Percentiles rank a stretch among this genome's conserved stretches.
Evolutionary conservation across 345 rosid genomes (phyloP).

Genomic region (Eucalyptus pauciflora): DNA sequence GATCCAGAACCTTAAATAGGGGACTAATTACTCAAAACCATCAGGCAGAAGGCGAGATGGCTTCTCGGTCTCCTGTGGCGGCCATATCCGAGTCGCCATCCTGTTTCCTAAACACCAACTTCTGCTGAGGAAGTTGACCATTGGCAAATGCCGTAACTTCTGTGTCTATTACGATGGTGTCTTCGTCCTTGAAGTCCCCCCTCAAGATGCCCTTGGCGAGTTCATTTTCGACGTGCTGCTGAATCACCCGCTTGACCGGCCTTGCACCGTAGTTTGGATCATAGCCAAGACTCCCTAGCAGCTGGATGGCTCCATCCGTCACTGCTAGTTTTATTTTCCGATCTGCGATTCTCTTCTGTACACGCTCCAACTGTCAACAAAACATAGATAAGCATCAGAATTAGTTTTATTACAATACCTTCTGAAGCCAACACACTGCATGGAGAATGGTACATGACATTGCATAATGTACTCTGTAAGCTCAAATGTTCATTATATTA

Average conservation of each 20-base stretch:
- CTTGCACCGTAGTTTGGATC: conserved; percentile 97
- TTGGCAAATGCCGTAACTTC: conserved; percentile 59
- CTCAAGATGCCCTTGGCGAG: conserved; percentile 93
- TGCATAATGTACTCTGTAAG: not conserved
- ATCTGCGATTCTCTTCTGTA: conserved; percentile 81
- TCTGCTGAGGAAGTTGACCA: conserved; percentile 82
- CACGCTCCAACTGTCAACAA: conserved; percentile 66
- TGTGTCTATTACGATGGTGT: conserved; percentile 50
- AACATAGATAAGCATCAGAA: not conserved
- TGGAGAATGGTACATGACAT: not conserved
- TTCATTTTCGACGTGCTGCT: conserved; percentile 88
- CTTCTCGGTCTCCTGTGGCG: conserved; percentile 21
- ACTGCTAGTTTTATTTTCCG: conserved; percentile 72
- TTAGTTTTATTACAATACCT: not conserved
- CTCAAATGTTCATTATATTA: not conserved
- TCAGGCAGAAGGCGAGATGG: not conserved
- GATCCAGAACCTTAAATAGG: not conserved
- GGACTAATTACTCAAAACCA: not conserved
- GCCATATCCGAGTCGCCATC: conserved; percentile 6
- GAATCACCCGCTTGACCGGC: conserved; percentile 96
- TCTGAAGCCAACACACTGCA: not conserved
- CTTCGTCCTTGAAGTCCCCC: conserved; percentile 89
- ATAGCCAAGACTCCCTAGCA: conserved; percentile 81
- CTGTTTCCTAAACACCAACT: conserved; percentile 55
- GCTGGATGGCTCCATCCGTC: conserved; percentile 63